Evolutionary conservation across 208 protist species (phyloP).

Genomic region (Trypanosoma congolense): DNA sequence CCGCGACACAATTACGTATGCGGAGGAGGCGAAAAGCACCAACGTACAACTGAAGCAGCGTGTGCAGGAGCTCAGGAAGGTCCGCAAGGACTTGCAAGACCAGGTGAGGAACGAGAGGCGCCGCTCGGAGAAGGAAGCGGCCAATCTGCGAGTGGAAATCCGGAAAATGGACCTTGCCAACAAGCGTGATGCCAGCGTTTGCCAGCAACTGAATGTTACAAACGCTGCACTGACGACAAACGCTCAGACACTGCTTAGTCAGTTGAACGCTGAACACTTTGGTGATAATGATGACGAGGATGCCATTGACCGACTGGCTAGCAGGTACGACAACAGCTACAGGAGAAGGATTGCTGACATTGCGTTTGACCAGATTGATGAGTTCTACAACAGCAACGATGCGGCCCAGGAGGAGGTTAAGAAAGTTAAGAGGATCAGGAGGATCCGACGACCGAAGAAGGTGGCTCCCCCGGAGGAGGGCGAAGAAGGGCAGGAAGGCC

Average conservation of each 20-base stretch:
- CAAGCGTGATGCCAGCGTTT: slow-evolving; percentile 51
- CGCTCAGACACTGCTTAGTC: slow-evolving; percentile 54
- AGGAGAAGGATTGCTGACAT: neutral
- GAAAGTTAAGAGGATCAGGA: neutral
- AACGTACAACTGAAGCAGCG: slow-evolving; percentile 12
- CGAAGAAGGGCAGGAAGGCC: neutral
- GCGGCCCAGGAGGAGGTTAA: neutral
- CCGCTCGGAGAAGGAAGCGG: slow-evolving; percentile 29
- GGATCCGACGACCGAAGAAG: neutral
- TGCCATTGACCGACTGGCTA: neutral
- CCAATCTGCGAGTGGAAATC: slow-evolving; percentile 39
- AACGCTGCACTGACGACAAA: slow-evolving; percentile 71
- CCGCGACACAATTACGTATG: slow-evolving; percentile 36
- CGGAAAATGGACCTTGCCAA: slow-evolving; percentile 46
- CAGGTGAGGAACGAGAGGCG: slow-evolving; percentile 44
- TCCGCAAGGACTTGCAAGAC: slow-evolving; percentile 45
- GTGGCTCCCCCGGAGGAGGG: neutral
- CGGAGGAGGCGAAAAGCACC: slow-evolving; percentile 31
- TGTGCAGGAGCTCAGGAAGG: slow-evolving; percentile 15
- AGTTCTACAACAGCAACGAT: neutral
- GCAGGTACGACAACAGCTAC: slow-evolving; percentile 1
- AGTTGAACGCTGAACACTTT: slow-evolving; percentile 81
- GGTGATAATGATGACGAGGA: slow-evolving; percentile 41
- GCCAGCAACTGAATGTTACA: slow-evolving; percentile 54
- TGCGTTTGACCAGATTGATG: neutral